Evolutionary conservation across 129 eudicot genomes (phyloP), one percentile per base, ranked within the genome.

Genomic region (Flaveria sonorensis): DNA sequence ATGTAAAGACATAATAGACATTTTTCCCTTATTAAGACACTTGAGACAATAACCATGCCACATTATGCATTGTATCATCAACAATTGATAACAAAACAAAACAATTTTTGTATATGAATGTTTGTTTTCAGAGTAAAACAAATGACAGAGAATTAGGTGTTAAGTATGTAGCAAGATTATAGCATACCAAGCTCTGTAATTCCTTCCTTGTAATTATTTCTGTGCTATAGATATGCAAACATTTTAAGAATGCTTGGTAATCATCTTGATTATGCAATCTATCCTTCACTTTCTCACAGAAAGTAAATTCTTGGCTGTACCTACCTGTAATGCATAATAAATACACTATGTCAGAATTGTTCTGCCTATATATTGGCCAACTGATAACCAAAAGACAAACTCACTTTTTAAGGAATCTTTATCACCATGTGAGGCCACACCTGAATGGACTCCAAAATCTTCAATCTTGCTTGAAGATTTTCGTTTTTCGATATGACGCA

Each of bases 271-370:
- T 91, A 24, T 77, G 84, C 81, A 95, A 77, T 59, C 90, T 89
- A 53, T 89, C 99, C 88, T 95, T 95, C 73, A 95, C 99, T 83
- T 92, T 95, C 75, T 95, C 96, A 84, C 97, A 92, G 75, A 95
- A 95, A 30, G 76, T 80, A 76, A 89, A 92, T 63, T 95, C 99
- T 71, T 86, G 90, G 77, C 78, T 88, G 81, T 89, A 95, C 83
- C 85, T 85, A 71, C 81, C 99, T 95, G 86, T 46, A 70, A 91
- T 24, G 4, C 80, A 53, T 6, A 28, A 53, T 6, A 28, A 10
- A 53, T 30, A 47, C 16, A 10, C 47, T 1, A 32, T 50, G 10
- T 77, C 68, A 77, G 26, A 51, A 23, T 10, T 52, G 30, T 70
- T 70, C 40, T 5, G 10, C 10, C 7, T 10, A 65, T 9, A 76